Evolutionary conservation across 2,329 filamentous ascomycete species (phyloP).

Genomic region (Aspergillus sp.): DNA sequence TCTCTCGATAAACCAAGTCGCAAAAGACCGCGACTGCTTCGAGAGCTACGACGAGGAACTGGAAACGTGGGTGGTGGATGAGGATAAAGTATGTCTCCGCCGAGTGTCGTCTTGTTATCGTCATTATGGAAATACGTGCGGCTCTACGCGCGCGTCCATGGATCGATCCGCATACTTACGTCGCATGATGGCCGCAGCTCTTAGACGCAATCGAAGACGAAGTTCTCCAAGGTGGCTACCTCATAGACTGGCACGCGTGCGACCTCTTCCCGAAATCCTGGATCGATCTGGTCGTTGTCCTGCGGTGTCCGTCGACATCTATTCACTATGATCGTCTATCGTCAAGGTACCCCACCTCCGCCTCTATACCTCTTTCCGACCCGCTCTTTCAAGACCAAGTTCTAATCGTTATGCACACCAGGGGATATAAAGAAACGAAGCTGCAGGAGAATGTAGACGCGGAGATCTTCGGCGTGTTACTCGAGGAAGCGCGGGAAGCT

Average conservation of each 20-base stretch:
- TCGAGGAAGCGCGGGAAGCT: constrained; percentile 83
- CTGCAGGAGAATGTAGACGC: constrained; percentile 94
- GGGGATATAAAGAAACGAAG: constrained; percentile 81
- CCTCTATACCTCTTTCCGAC: neutral
- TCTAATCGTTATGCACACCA: constrained; percentile 30
- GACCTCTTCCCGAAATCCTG: constrained; percentile 90
- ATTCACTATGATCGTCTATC: constrained; percentile 81
- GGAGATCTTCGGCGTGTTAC: constrained; percentile 93
- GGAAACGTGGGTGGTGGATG: constrained; percentile 89
- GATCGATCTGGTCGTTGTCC: constrained; percentile 92
- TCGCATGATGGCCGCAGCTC: constrained; percentile 47
- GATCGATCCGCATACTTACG: constrained; percentile 7
- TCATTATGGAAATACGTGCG: neutral
- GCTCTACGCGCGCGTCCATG: too few species aligned
- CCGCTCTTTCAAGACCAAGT: neutral
- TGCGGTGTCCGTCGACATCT: constrained; percentile 73
- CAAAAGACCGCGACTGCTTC: constrained; percentile 83
- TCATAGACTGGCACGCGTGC: constrained; percentile 98
- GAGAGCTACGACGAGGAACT: constrained; percentile 85
- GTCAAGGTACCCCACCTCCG: constrained; percentile 54
- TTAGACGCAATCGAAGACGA: constrained; percentile 87
- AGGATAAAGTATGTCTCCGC: constrained; percentile 73
- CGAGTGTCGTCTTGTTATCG: neutral
- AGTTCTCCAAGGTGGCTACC: constrained; percentile 72
- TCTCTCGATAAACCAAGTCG: constrained; percentile 83